Evolutionary conservation across 1,284 basidiomycete genomes (phyloP), one percentile per base, ranked within the genome.

Genomic region (Earliella scabrosa): DNA sequence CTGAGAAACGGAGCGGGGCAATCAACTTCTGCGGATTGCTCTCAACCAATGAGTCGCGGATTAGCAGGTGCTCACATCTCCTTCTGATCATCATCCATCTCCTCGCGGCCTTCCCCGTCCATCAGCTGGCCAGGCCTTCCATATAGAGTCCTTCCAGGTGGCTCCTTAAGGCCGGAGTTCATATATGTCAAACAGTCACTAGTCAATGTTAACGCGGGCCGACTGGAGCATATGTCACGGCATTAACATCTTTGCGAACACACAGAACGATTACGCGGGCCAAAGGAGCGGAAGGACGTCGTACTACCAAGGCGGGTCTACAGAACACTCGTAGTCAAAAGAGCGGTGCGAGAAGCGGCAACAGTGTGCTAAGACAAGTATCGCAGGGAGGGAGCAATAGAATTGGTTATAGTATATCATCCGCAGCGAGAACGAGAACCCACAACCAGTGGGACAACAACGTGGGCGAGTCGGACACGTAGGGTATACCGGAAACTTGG

Each of bases 401-500:
- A 64, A 61, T 60, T 61, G 52, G 44, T 59, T 60, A 53, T 63
- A 67, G 57, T 62, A 59, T 63, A 69, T 61, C 67, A 68, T 69
- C 65, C 66, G 59, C 52, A 56, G 44, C 35, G 48, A 40, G 50
- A 58, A 46, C 35, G 48, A 40, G 50, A 58, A 55, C 64, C 66
- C 63, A 65, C 56, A 50, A 60, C 40, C 47, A 60, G 46, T 59
- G 54, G 64, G 51, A 58, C 32, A 61, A 60, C 59, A 62, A 58
- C 44, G 55, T 59, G 56, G 41, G 59, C 54, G 52, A 54, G 58
- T 54, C 54, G 53, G 34, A 60, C 54, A 59, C 50, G 63, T 50
- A 50, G 70, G 70, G 70, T 71, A 71, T 71, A 68, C 57, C 63
- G 58, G 57, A 60, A 58, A 53, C 60, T 46, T 52, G 58, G 53